phyloP scores from a whole-genome alignment of 148 eudicot genomes.

The Camellia lanceoleosa region DNA sequence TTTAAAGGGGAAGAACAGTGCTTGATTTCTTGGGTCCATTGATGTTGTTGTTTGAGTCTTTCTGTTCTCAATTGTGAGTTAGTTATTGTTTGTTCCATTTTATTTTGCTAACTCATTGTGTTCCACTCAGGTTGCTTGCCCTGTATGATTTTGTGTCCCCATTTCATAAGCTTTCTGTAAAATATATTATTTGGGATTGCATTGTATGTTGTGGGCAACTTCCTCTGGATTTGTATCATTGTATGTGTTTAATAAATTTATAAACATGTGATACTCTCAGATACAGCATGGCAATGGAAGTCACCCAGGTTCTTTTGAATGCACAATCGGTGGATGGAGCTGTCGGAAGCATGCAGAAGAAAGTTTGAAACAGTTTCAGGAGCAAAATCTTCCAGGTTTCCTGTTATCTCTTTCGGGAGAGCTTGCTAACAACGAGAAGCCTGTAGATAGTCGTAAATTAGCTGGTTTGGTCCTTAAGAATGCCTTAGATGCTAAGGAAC shows the following conservation, averaged over 20 bases:
- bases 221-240: background rate
- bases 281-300: constrained; percentile 68
- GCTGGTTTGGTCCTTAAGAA: constrained; percentile 89
- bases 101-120: background rate
- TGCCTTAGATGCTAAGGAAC: constrained; percentile 96
- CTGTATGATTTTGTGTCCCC: background rate
- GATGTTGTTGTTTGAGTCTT: background rate
- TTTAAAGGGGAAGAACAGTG: background rate
- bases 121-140: background rate
- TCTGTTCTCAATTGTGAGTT: background rate
- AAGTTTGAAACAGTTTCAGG: constrained; percentile 75
- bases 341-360: constrained; percentile 90
- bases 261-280: constrained; percentile 20
- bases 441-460: constrained; percentile 77
- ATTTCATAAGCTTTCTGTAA: background rate
- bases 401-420: constrained; percentile 80
- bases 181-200: background rate
- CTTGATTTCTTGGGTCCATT: background rate
- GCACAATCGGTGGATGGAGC: constrained; percentile 86
- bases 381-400: constrained; percentile 77
- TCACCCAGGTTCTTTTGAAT: constrained; percentile 83
- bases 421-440: constrained; percentile 83
- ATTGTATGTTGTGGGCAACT: background rate
- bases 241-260: background rate
- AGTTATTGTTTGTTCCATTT: background rate